phyloP scores from a whole-genome alignment of 768 basidiomycete species.

The Kondoa malvinella region DNA sequence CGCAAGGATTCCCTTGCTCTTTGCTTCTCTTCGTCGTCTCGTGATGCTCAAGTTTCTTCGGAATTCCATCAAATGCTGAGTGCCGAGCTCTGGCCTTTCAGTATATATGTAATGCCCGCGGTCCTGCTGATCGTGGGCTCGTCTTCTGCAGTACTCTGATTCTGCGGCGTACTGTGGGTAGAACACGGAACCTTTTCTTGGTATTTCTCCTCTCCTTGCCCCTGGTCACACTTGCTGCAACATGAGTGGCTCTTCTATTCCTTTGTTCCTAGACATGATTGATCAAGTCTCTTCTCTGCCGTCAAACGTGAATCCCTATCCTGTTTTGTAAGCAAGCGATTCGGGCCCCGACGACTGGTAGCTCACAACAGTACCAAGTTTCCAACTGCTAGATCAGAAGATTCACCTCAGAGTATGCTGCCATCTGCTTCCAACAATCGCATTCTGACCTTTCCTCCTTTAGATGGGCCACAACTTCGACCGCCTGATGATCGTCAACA shows the following conservation, averaged over 20 bases:
- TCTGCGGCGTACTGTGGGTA: too few relatives aligned
- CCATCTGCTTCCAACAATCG: background rate
- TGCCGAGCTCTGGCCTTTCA: too few relatives aligned
- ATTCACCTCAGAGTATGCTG: background rate
- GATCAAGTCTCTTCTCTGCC: background rate
- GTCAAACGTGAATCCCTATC: background rate
- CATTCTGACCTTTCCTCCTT: background rate
- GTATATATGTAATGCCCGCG: too few relatives aligned
- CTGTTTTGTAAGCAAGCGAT: background rate
- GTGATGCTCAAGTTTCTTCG: too few relatives aligned
- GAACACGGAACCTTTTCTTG: too few relatives aligned
- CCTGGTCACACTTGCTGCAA: background rate
- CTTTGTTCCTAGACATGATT: background rate
- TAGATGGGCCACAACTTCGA: background rate
- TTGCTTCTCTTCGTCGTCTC: too few relatives aligned
- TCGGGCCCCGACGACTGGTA: too few relatives aligned
- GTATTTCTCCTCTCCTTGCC: too few relatives aligned
- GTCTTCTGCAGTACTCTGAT: too few relatives aligned
- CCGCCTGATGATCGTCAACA: background rate
- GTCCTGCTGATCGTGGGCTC: too few relatives aligned
- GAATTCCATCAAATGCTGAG: too few relatives aligned
- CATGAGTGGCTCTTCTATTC: background rate
- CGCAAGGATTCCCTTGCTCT: too few relatives aligned
- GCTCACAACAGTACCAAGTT: background rate
- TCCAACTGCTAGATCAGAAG: background rate